Base-by-base conservation (phyloP, 176 grass and related monocot genomes). In the Echinochloa phyllopogon region DNA sequence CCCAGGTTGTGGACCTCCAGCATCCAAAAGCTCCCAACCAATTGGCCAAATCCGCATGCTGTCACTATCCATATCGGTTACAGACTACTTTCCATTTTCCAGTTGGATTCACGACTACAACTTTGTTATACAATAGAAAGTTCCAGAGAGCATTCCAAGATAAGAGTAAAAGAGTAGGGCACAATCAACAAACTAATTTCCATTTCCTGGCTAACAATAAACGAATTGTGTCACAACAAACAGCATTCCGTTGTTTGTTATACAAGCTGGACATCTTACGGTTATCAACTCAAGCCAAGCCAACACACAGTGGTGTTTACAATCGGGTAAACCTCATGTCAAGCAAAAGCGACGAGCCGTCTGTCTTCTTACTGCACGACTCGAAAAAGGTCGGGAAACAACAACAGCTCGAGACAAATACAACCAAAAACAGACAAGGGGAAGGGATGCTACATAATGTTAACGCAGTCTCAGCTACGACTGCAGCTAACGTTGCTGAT, bases 401-500 rank as follows among this genome's bases (percentile, higher is more conserved):
- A 74, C 69, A 74, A 63, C 71, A 82, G 67, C 81, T 83, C 69
- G 12, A 63, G 42, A 50, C 45, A 38, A 51, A 27, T 33, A 74
- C 23, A 83, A 72, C 69, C 15, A 39, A 83, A 83, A 74, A 48
- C 53, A 83, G 55, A 48, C 17, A 21, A 61, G 56, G 56, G 16
- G 24, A 16, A 72, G 58, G 61, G 70, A 60, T 83, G 42, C 81
- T 41, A 63, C 68, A 83, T 83, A 74, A 83, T 74, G 81, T 83
- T 83, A 83, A 83, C 69, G 57, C 81, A 50, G 65, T 40, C 50
- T 33, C 49, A 27, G 37, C 65, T 82, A 70, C n/a, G 65, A 18
- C 65, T 69, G 79, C 79, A 20, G 79, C 79, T 82, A 82, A 82
- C 79, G 79, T 70, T 57, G 65, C 50, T 43, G 65, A 70, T 70